Evolutionary conservation across 345 rosid species (phyloP).

Genomic region (Eucalyptus tenuipes): DNA sequence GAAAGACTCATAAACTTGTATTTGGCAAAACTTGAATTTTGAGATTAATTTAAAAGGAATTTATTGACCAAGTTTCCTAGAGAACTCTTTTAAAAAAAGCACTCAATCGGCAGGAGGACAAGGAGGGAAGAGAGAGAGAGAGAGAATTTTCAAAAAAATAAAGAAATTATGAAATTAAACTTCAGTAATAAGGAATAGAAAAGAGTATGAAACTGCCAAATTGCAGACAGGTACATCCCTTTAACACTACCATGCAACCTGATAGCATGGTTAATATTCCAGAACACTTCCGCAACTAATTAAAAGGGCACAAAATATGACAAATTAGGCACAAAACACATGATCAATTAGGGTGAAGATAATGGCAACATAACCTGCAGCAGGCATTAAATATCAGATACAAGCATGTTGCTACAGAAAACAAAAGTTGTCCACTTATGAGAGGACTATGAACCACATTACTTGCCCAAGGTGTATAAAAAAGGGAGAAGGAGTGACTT

Average conservation of each 20-base stretch:
- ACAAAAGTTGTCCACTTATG: neutral
- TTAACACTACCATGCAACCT: neutral
- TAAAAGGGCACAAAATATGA: neutral
- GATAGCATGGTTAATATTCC: neutral
- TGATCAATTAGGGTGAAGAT: neutral
- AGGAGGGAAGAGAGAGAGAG: neutral
- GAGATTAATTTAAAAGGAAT: neutral
- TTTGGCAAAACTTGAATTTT: neutral
- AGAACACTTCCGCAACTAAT: neutral
- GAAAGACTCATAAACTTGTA: neutral
- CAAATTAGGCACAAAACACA: neutral
- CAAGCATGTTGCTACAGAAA: neutral
- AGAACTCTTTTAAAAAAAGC: neutral
- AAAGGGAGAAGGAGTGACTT: slow-evolving; percentile 22
- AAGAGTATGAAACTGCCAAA: neutral
- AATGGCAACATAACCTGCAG: neutral
- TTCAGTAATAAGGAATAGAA: neutral
- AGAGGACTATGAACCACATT: neutral
- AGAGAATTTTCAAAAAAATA: neutral
- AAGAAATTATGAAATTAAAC: neutral
- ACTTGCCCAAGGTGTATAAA: neutral
- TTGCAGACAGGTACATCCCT: neutral
- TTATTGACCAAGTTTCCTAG: neutral
- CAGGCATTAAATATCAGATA: neutral
- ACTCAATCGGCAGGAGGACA: neutral